These are phyloP conservation scores for Phylloporus sp. DNA, from an alignment of 768 basidiomycete species.

Conservation along the genomic window DNA sequence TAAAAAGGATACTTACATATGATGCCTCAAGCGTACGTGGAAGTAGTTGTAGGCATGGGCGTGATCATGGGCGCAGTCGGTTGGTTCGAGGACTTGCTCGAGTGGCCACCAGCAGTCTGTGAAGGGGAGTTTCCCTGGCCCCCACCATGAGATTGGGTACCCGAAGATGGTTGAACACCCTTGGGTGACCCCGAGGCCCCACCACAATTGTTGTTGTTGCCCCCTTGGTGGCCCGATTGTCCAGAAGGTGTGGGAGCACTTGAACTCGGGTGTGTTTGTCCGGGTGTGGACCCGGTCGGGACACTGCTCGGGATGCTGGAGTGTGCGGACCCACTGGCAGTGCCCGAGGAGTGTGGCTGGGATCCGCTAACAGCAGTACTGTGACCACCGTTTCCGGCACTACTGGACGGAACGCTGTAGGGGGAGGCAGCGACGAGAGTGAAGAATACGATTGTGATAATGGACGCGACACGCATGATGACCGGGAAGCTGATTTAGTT, in stretches of 20 bases:
- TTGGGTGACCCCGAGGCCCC: background rate
- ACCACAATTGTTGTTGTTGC: background rate
- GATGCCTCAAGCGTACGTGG: background rate
- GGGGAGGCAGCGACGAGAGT: constrained; percentile 2
- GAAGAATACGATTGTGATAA: constrained; percentile 6
- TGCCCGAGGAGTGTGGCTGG: background rate
- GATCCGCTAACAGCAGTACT: background rate
- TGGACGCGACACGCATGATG: constrained; percentile 9
- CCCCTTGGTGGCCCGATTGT: background rate
- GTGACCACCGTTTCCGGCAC: background rate
- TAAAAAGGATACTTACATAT: background rate
- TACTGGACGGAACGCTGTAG: background rate
- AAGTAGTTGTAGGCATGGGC: background rate
- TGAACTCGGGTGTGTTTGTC: background rate
- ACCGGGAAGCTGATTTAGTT: background rate
- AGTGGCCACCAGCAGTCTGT: background rate
- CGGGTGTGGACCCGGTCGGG: background rate
- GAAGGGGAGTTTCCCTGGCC: background rate
- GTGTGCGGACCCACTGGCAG: background rate
- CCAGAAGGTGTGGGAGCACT: background rate
- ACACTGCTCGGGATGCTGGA: background rate
- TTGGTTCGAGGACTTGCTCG: background rate
- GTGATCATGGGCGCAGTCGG: background rate
- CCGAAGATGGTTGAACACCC: background rate
- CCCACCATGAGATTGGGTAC: background rate